A percentile compares a stretch with the other conserved stretches of the same genome.
These are phyloP conservation scores for Thinopyrum elongatum DNA, from an alignment of 176 grass and related monocot genomes.

Conservation along the genomic window DNA sequence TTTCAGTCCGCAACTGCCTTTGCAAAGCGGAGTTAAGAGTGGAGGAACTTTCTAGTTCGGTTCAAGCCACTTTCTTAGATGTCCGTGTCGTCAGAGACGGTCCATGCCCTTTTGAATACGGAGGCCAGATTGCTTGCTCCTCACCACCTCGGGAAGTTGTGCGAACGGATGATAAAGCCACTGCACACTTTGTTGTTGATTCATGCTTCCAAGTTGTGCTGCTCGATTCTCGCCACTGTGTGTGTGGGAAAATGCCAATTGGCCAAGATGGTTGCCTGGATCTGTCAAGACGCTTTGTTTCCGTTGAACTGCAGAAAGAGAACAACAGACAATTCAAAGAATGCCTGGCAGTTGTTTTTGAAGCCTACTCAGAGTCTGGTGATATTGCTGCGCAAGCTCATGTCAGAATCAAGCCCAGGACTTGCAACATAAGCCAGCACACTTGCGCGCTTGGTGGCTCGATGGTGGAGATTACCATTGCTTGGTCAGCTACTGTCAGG, in stretches of 20 bases:
- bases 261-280: background rate
- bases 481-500: background rate
- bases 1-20: background rate
- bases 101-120: background rate
- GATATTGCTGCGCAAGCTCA: background rate
- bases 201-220: background rate
- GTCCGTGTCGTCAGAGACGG: background rate
- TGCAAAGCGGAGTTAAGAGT: background rate
- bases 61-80: background rate
- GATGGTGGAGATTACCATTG: background rate
- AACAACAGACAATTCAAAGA: background rate
- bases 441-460: background rate
- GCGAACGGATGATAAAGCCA: background rate
- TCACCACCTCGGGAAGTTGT: background rate
- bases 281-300: background rate
- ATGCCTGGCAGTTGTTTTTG: background rate
- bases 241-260: background rate
- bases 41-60: background rate
- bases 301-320: background rate
- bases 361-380: background rate
- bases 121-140: background rate
- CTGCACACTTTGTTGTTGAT: background rate
- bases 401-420: background rate
- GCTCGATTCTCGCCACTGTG: background rate
- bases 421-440: background rate